Evolutionary conservation across 179 eudicot genomes (phyloP), one percentile per base, ranked within the genome.

Genomic region (Dionaea muscipula): DNA sequence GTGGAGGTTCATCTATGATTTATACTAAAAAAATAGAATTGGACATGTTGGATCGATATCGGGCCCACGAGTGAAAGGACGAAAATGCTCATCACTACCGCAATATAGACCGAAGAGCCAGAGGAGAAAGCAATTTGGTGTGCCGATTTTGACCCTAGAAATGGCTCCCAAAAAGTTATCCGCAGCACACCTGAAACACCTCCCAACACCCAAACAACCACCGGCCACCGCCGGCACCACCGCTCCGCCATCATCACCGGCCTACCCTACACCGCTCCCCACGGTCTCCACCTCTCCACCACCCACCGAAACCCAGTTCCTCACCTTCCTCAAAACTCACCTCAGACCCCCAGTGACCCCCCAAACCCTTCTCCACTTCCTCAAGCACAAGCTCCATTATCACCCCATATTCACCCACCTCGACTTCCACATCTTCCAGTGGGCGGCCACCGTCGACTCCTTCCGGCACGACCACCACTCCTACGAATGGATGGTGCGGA

Each of bases 391-490:
- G 71, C 86, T 86, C 70, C 95, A 81, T 47, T 74, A 81, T 64
- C 81, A 86, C 78, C 89, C 89, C 2, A 78, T 64, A 21, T 88
- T 83, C 79, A 70, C 90, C 46, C 86, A 78, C 66, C 80, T 81
- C 27, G 95, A 90, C 69, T 71, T 79, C 65, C 80, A 90, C 59
- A 59, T 90, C 70, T 90, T 90, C 77, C 80, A 70, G 58, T 72
- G 85, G 75, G 87, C 95, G 35, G 73, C 70, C 58, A 50, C 81
- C 6, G 55, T 83, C 62, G 95, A 86, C 48, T 69, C 82, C 24
- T 86, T 83, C 71, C 95, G 95, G 67, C 97, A 90, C 51, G 81
- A 83, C 49, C 95, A 90, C 67, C 35, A 68, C 71, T 79, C 81
- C 27, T 83, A 79, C 41, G 94, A 86, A 47, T 90, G 86, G 85